Conservation (phyloP, 2,329 filamentous ascomycete species). For the Ophiocordyceps robertsii region DNA sequence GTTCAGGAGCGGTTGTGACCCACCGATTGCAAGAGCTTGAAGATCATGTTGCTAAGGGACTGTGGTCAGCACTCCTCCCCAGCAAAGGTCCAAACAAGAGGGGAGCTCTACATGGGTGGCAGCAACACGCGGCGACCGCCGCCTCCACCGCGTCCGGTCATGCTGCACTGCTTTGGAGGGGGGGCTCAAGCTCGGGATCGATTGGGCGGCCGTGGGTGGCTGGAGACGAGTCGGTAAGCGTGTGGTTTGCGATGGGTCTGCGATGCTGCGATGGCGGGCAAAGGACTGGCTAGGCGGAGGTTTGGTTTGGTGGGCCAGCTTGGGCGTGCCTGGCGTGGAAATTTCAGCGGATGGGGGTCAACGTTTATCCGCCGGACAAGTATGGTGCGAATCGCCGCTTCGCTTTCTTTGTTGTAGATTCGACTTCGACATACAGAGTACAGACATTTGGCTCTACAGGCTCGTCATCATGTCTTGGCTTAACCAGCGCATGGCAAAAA, state of each 20-base stretch:
- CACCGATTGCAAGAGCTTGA: conserved; percentile 64
- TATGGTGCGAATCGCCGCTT: no score
- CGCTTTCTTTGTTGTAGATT: no score
- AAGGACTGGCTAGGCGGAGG: no score
- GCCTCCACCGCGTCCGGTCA: conserved; percentile 47
- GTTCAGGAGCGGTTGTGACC: conserved; percentile 8
- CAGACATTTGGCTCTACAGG: no score
- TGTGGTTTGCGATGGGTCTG: background rate
- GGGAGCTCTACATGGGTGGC: conserved; percentile 35
- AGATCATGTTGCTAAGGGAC: conserved; percentile 29
- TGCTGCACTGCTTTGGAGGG: conserved; percentile 10
- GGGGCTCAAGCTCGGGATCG: background rate
- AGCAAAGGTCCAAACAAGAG: background rate
- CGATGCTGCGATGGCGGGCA: no score
- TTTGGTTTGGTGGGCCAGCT: no score
- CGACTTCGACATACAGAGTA: no score
- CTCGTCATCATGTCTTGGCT: no score
- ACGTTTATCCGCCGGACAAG: no score
- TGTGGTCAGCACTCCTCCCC: conserved; percentile 8
- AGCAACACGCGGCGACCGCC: conserved; percentile 46
- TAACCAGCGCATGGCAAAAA: no score
- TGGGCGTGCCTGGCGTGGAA: no score
- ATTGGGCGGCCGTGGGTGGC: background rate
- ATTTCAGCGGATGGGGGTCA: no score
- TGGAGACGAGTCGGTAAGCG: background rate